A percentile compares a stretch with the other conserved stretches of the same genome.
Conservation (phyloP, 495 filamentous ascomycete genomes). For the Penicillium goetzii region DNA sequence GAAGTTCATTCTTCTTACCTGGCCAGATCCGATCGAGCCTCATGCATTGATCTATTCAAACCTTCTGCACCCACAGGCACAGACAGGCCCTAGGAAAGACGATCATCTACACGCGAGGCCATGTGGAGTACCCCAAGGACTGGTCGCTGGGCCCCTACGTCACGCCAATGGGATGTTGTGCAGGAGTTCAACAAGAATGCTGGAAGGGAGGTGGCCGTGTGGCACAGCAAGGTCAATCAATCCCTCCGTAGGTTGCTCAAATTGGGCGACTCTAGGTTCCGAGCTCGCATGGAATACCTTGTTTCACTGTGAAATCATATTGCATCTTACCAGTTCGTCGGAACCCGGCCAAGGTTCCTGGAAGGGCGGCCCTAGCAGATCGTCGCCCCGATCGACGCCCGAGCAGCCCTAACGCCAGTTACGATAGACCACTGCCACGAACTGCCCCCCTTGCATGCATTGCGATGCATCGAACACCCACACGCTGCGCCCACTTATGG, state of each 20-base stretch:
- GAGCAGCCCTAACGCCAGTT: slow-evolving; percentile 9
- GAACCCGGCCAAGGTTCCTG: neutral
- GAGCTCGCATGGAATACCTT: neutral
- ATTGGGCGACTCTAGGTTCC: neutral
- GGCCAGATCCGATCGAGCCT: neutral
- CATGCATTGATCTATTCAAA: neutral
- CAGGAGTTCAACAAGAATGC: slow-evolving; percentile 13
- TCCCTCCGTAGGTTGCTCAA: neutral
- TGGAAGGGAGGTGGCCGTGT: slow-evolving; percentile 12
- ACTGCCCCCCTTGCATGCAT: slow-evolving; percentile 20
- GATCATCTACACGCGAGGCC: slow-evolving; percentile 16
- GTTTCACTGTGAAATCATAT: neutral
- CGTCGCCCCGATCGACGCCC: slow-evolving; percentile 22
- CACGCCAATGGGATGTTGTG: slow-evolving; percentile 13
- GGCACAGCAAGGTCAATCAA: neutral
- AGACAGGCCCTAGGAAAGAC: neutral
- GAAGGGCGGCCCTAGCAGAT: neutral
- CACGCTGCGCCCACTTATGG: neutral
- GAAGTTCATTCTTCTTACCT: neutral
- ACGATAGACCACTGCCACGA: neutral
- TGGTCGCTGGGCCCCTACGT: slow-evolving; percentile 4
- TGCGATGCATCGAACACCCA: slow-evolving; percentile 17
- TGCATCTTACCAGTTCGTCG: neutral
- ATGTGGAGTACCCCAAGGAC: slow-evolving; percentile 17
- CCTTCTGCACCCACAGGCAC: neutral